Evolutionary conservation across 2,329 filamentous ascomycete genomes (phyloP).

Genomic region (Hymenotorrendiella dingleyae): DNA sequence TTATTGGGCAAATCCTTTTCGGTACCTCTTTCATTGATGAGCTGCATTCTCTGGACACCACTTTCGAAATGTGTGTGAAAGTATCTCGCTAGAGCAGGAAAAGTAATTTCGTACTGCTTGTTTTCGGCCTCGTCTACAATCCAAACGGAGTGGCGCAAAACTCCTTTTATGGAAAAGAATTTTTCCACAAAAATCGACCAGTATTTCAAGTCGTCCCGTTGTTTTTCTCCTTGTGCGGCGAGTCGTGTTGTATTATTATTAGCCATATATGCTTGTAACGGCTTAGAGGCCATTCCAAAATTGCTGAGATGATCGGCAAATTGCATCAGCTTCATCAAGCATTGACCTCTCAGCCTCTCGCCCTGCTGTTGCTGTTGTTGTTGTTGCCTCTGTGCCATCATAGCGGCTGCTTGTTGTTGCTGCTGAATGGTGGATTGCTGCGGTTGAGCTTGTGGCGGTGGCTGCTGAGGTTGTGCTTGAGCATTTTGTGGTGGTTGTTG

Average conservation of each 20-base stretch:
- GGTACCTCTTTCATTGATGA: slow-evolving; percentile 67
- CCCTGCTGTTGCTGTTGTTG: slow-evolving; percentile 34
- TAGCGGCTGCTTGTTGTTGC: slow-evolving; percentile 27
- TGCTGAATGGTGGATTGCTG: slow-evolving; percentile 35
- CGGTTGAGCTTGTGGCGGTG: slow-evolving; percentile 35
- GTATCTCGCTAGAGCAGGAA: slow-evolving; percentile 76
- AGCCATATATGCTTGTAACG: slow-evolving; percentile 21
- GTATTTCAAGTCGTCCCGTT: slow-evolving; percentile 62
- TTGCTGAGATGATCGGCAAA: slow-evolving; percentile 58
- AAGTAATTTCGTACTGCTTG: slow-evolving; percentile 84
- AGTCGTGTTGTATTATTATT: slow-evolving; percentile 17
- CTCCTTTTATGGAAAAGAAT: slow-evolving; percentile 74
- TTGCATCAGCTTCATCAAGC: slow-evolving; percentile 53
- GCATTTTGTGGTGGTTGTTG: slow-evolving; percentile 36
- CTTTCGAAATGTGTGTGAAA: slow-evolving; percentile 86
- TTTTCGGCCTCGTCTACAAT: slow-evolving; percentile 51
- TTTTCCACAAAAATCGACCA: slow-evolving; percentile 76
- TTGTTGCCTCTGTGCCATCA: slow-evolving; percentile 19
- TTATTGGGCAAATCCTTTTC: slow-evolving; percentile 55
- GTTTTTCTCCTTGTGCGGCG: slow-evolving; percentile 44
- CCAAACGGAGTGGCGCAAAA: slow-evolving; percentile 68
- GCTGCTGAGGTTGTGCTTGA: slow-evolving; percentile 35
- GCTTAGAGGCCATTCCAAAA: slow-evolving; percentile 42
- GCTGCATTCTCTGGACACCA: slow-evolving; percentile 77
- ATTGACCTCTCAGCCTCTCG: slow-evolving; percentile 45